Conservation (phyloP, 495 filamentous ascomycete genomes). For the Penicillium robsamsonii region DNA sequence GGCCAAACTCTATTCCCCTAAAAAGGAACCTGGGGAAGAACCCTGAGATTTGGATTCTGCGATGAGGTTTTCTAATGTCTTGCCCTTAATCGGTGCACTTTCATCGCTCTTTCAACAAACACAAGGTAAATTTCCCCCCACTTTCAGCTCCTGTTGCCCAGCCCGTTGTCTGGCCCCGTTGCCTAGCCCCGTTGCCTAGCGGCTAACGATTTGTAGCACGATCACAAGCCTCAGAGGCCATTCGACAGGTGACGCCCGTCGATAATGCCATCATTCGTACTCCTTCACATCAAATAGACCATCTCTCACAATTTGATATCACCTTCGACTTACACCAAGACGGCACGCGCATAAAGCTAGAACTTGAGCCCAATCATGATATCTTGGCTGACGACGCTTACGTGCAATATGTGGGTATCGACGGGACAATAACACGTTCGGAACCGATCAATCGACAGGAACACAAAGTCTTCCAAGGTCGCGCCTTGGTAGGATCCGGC, state of each 20-base stretch:
- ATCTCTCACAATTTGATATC: constrained; percentile 77
- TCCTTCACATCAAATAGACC: constrained; percentile 72
- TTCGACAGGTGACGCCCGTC: constrained; percentile 69
- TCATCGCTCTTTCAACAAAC: constrained; percentile 21
- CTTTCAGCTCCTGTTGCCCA: not conserved
- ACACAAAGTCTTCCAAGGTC: constrained; percentile 82
- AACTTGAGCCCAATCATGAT: constrained; percentile 89
- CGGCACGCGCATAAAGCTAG: constrained; percentile 69
- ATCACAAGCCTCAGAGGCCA: constrained; percentile 72
- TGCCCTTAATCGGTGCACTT: constrained; percentile 20
- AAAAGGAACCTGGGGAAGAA: not conserved
- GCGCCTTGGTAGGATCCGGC: constrained; percentile 65
- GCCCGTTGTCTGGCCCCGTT: not conserved
- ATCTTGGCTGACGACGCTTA: constrained; percentile 74
- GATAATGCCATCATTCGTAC: constrained; percentile 77
- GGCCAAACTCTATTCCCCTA: constrained; percentile 10
- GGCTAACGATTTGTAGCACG: constrained; percentile 48
- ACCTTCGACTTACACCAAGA: constrained; percentile 70
- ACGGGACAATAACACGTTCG: constrained; percentile 59
- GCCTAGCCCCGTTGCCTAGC: not conserved
- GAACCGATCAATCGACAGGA: constrained; percentile 68
- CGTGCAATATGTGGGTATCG: constrained; percentile 64
- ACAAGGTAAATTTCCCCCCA: constrained; percentile 14
- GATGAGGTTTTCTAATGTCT: constrained; percentile 27
- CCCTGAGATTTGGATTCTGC: constrained; percentile 1